These are phyloP conservation scores for Chiua sp. DNA, from an alignment of 1,284 basidiomycete genomes.

Conservation along the genomic window DNA sequence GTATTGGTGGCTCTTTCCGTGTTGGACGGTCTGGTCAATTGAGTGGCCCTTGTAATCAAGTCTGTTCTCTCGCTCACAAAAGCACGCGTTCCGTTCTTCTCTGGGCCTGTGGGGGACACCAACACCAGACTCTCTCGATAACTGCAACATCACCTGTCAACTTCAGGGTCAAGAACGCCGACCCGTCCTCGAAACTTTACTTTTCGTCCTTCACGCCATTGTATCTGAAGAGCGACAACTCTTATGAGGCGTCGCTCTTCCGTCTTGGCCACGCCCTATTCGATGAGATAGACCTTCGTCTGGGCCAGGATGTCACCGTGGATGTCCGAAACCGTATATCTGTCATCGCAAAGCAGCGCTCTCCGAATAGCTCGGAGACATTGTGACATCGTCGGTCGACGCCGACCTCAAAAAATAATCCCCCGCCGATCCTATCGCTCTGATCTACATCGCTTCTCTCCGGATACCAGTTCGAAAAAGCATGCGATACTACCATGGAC, in stretches of 20 bases:
- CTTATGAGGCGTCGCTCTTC: slow-evolving; percentile 84
- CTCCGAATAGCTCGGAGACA: slow-evolving; percentile 85
- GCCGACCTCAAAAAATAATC: slow-evolving; percentile 66
- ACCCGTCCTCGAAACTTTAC: slow-evolving; percentile 61
- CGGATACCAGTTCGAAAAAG: slow-evolving; percentile 88
- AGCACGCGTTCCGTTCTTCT: slow-evolving; percentile 51
- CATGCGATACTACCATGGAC: slow-evolving; percentile 79
- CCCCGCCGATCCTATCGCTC: slow-evolving; percentile 50
- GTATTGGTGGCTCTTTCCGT: slow-evolving; percentile 91
- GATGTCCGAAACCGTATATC: slow-evolving; percentile 66
- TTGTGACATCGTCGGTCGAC: slow-evolving; percentile 79
- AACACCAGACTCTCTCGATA: slow-evolving; percentile 61
- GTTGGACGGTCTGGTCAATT: slow-evolving; percentile 78
- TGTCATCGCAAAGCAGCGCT: slow-evolving; percentile 81
- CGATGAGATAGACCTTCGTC: slow-evolving; percentile 78
- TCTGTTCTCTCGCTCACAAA: slow-evolving; percentile 43
- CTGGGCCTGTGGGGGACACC: slow-evolving; percentile 42
- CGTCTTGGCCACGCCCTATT: slow-evolving; percentile 92
- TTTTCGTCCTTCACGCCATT: slow-evolving; percentile 82
- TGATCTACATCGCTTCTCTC: slow-evolving; percentile 83
- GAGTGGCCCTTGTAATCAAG: slow-evolving; percentile 56
- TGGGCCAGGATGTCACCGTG: slow-evolving; percentile 57
- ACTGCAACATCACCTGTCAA: slow-evolving; percentile 85
- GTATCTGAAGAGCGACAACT: slow-evolving; percentile 77
- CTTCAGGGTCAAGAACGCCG: slow-evolving; percentile 67